phyloP scores from a whole-genome alignment of 306 rosid species.

The Prunus campanulata region DNA sequence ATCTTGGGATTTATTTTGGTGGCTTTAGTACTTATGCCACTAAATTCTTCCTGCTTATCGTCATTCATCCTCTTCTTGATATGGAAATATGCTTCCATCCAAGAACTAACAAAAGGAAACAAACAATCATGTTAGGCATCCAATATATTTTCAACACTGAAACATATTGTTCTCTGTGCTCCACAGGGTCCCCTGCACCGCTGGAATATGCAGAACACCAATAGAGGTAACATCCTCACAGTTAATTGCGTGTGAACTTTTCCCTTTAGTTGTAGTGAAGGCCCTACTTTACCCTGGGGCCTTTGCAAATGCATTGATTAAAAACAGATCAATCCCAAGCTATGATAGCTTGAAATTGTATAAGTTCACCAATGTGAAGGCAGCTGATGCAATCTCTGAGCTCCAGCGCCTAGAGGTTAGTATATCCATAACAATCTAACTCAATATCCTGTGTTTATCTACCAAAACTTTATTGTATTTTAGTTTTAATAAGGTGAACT shows the following conservation, averaged over 20 bases:
- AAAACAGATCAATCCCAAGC: slow-evolving; percentile 37
- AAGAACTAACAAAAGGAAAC: too few species aligned
- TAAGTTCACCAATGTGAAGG: slow-evolving; percentile 31
- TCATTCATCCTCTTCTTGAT: too few species aligned
- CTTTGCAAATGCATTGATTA: slow-evolving; percentile 46
- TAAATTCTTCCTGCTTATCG: neutral
- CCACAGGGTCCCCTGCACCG: slow-evolving; percentile 61
- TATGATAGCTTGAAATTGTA: slow-evolving; percentile 35
- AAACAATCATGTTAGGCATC: neutral
- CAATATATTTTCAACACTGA: neutral
- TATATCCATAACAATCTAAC: neutral
- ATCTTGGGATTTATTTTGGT: neutral
- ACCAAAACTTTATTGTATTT: neutral
- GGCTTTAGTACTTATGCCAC: neutral
- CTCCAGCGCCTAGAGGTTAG: slow-evolving; percentile 77
- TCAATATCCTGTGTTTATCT: neutral
- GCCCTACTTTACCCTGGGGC: slow-evolving; percentile 76
- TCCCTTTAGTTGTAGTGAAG: slow-evolving; percentile 54
- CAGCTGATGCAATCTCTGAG: slow-evolving; percentile 40
- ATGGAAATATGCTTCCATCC: too few species aligned
- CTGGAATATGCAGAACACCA: slow-evolving; percentile 62
- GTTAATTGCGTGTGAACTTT: slow-evolving; percentile 48
- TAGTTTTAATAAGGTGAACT: neutral
- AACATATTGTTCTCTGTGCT: slow-evolving; percentile 6
- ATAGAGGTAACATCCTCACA: slow-evolving; percentile 72